phyloP scores from a whole-genome alignment of 148 eudicot genomes.

The Cornus kousa region DNA sequence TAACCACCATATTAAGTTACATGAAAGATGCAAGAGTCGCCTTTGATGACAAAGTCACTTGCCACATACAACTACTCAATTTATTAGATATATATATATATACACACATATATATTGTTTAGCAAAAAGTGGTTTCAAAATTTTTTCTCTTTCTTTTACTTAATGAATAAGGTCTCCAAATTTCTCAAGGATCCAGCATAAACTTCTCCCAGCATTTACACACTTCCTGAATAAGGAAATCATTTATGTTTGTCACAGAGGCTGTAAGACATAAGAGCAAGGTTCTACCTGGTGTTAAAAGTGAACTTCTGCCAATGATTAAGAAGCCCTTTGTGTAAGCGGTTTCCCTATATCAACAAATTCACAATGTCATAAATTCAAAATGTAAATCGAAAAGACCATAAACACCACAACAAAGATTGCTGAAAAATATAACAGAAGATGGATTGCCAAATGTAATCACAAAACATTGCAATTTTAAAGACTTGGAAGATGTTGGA shows the following conservation, averaged over 20 bases:
- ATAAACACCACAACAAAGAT: not conserved
- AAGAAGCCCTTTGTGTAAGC: conserved; percentile 87
- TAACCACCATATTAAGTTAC: no score
- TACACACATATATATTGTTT: no score
- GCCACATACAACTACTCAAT: no score
- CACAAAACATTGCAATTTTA: not conserved
- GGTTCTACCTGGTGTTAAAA: conserved; percentile 80
- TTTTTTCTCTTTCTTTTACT: no score
- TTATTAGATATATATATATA: no score
- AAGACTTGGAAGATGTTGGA: not conserved
- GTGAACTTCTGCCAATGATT: conserved; percentile 95
- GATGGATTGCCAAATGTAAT: conserved; percentile 6
- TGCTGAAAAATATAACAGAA: not conserved
- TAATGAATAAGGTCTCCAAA: no score
- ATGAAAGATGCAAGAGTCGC: no score
- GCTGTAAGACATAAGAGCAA: conserved; percentile 13
- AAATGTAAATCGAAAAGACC: not conserved
- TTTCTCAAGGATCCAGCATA: no score
- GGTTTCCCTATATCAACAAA: conserved; percentile 66
- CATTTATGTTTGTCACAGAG: not conserved
- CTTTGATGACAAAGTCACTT: no score
- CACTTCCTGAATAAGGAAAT: no score
- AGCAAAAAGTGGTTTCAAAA: no score
- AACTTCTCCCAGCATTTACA: no score
- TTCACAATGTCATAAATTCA: not conserved